These are phyloP conservation scores for Macrotyloma uniflorum DNA, from an alignment of 306 rosid species.

Conservation along the genomic window DNA sequence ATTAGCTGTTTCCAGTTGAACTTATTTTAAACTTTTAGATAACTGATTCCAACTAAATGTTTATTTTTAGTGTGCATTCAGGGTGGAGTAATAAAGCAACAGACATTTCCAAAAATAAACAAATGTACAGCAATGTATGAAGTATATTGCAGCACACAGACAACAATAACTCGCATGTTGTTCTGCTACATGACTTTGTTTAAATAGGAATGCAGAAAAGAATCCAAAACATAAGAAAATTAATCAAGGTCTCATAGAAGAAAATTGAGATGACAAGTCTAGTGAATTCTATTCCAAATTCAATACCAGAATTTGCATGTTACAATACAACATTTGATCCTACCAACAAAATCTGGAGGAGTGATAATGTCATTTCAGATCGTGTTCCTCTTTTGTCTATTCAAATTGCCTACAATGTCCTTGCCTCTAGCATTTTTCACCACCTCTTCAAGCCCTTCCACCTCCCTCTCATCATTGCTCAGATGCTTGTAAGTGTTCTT, in stretches of 20 bases:
- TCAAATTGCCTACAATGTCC: conserved; percentile 29
- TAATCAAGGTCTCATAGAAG: not conserved
- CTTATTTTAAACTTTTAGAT: not conserved
- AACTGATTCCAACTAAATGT: not conserved
- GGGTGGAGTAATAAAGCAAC: not conserved
- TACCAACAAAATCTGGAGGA: conserved; percentile 35
- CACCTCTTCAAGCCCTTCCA: not conserved
- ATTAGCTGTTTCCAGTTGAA: not conserved
- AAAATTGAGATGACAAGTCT: not conserved
- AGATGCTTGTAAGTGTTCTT: conserved; percentile 30
- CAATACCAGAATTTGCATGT: not conserved
- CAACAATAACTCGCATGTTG: not conserved
- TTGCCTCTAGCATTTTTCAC: not conserved
- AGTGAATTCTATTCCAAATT: too few relatives aligned
- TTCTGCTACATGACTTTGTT: not conserved
- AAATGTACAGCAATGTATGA: too few relatives aligned
- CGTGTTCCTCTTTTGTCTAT: conserved; percentile 31
- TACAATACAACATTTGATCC: not conserved
- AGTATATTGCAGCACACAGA: too few relatives aligned
- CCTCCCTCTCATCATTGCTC: conserved; percentile 19
- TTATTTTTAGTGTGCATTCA: not conserved
- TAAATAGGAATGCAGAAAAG: not conserved
- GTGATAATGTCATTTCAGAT: not conserved
- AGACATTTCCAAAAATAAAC: too few relatives aligned
- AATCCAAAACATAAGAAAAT: not conserved